Conservation (phyloP, 495 filamentous ascomycete species). For the Annulohypoxylon bovei region DNA sequence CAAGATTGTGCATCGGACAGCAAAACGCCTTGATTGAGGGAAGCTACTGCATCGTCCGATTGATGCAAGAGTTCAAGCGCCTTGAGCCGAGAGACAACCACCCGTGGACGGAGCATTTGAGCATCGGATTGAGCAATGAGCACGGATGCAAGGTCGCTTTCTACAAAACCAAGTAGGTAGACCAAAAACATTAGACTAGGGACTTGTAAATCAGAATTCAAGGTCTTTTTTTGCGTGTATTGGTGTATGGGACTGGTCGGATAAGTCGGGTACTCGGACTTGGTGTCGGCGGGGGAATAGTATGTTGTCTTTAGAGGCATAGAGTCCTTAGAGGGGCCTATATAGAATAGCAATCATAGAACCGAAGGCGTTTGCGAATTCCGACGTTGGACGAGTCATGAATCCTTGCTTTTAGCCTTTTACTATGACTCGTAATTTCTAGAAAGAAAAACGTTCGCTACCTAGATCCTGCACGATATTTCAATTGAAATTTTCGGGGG, state of each 20-base stretch:
- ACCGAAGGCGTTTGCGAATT: not conserved
- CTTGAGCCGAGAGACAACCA: not conserved
- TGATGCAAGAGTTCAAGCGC: conserved; percentile 7
- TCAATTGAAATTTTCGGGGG: no score
- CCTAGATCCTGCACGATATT: no score
- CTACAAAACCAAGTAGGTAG: not conserved
- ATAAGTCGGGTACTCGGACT: not conserved
- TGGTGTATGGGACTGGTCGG: not conserved
- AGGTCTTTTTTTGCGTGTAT: not conserved
- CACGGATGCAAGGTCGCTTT: conserved; percentile 2
- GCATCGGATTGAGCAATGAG: not conserved
- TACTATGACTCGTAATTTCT: no score
- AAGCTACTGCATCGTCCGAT: not conserved
- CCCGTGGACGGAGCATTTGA: not conserved
- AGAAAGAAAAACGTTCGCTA: no score
- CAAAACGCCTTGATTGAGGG: conserved; percentile 5
- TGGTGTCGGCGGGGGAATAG: not conserved
- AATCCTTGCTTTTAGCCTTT: not conserved
- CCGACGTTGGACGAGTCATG: not conserved
- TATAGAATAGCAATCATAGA: conserved; percentile 1
- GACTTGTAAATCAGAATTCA: not conserved
- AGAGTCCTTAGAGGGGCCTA: not conserved
- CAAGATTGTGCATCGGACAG: not conserved
- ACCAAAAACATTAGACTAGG: not conserved
- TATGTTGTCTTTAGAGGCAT: not conserved